Conservation (phyloP, 2,329 filamentous ascomycete species). For the Monilinia laxa region DNA sequence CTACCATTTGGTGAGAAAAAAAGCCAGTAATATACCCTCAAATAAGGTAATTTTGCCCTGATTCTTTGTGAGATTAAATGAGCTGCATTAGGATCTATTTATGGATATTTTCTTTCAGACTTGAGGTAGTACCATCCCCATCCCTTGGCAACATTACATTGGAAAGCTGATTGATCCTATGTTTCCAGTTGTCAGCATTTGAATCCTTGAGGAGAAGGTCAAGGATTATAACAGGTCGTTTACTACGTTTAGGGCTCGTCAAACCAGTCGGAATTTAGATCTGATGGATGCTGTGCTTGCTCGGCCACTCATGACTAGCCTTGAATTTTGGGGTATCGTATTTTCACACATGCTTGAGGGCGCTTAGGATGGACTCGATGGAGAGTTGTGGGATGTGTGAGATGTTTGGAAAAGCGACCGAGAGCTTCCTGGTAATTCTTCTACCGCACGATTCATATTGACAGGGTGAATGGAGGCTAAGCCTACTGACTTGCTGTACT, state of each 20-base stretch:
- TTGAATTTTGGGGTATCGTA: slow-evolving; percentile 7
- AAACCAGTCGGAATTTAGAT: slow-evolving; percentile 13
- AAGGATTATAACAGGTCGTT: not conserved
- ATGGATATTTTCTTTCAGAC: slow-evolving; percentile 6
- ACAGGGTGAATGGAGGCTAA: slow-evolving; percentile 14
- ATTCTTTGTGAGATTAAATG: slow-evolving; percentile 20
- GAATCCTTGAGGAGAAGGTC: slow-evolving; percentile 15
- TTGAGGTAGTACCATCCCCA: not conserved
- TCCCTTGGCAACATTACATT: slow-evolving; percentile 8
- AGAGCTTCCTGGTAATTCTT: slow-evolving; percentile 4
- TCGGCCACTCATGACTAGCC: slow-evolving; percentile 17
- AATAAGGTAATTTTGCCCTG: slow-evolving; percentile 15
- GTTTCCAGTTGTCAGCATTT: slow-evolving; percentile 16
- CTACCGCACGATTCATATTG: slow-evolving; percentile 9
- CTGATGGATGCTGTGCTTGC: slow-evolving; percentile 16
- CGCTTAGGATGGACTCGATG: slow-evolving; percentile 14
- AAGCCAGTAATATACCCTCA: slow-evolving; percentile 6
- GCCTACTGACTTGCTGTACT: not conserved
- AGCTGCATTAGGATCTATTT: slow-evolving; percentile 22
- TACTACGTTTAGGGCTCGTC: slow-evolving; percentile 18
- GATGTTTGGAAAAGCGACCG: slow-evolving; percentile 15
- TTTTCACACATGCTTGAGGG: slow-evolving; percentile 6
- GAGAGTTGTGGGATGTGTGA: not conserved
- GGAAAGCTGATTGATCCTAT: slow-evolving; percentile 20
- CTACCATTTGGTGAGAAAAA: not conserved